A percentile compares a stretch with the other conserved stretches of the same genome.
Evolutionary conservation across 2,329 filamentous ascomycete genomes (phyloP).

Genomic region (Mycogone perniciosa): DNA sequence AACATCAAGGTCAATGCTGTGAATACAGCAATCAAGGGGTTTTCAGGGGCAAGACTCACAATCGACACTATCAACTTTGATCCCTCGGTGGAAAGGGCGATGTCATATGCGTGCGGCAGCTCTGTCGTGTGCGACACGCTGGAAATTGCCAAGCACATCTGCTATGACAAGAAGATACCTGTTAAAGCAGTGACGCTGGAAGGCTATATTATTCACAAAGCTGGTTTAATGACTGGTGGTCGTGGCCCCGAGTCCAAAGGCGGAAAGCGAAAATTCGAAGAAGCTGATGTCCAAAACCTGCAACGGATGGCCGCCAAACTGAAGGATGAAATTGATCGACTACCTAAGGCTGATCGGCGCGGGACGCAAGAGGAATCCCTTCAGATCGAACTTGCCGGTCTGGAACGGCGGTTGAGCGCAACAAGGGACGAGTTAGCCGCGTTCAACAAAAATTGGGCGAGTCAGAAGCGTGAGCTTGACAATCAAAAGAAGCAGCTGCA

Average conservation of each 20-base stretch:
- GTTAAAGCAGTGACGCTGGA: conserved; percentile 94
- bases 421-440: conserved; percentile 70
- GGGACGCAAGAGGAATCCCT: conserved; percentile 73
- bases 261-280: conserved; percentile 77
- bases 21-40: conserved; percentile 84
- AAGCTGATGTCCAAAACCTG: conserved; percentile 82
- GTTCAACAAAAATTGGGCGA: conserved; percentile 74
- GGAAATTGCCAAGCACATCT: conserved; percentile 79
- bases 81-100: conserved; percentile 77
- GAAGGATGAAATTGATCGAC: conserved; percentile 67
- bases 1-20: conserved; percentile 93
- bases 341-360: conserved; percentile 73
- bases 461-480: conserved; percentile 76
- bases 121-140: conserved; percentile 90
- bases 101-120: conserved; percentile 91
- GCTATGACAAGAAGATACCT: conserved; percentile 75
- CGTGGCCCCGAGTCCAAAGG: conserved; percentile 70
- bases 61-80: conserved; percentile 98
- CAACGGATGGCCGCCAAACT: conserved; percentile 69
- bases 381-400: conserved; percentile 68
- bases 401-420: conserved; percentile 69
- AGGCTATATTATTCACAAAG: conserved; percentile 95
- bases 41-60: conserved; percentile 77
- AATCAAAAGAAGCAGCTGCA: conserved; percentile 66
- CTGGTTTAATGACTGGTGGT: conserved; percentile 93